Conservation (phyloP, 1,284 basidiomycete genomes). For the Rhodotorula glutinis region DNA sequence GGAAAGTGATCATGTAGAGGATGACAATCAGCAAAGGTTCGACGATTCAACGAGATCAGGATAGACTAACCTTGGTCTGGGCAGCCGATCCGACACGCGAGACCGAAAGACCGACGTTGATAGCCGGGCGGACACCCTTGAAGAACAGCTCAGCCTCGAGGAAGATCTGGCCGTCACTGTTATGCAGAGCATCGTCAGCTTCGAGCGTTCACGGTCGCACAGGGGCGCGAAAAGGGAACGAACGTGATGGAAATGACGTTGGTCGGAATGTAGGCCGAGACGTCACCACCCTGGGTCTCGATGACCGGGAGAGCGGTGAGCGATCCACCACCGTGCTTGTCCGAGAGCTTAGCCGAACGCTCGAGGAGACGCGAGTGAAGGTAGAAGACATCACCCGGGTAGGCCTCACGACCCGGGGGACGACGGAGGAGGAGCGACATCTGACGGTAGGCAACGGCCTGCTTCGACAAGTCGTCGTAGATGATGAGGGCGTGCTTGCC, state of each 20-base stretch:
- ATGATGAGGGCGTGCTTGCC: constrained; percentile 91
- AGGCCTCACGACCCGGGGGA: constrained; percentile 99
- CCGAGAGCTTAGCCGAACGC: constrained; percentile 99
- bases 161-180: constrained; percentile 91
- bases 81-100: constrained; percentile 99
- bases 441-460: constrained; percentile 99
- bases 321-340: constrained; percentile 95
- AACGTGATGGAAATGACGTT: constrained; percentile 89
- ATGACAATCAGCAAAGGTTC: constrained; percentile 16
- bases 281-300: constrained; percentile 99
- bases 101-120: constrained; percentile 99
- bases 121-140: constrained; percentile 58
- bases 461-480: constrained; percentile 99
- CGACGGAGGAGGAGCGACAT: constrained; percentile 99
- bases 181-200: not conserved
- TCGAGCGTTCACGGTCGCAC: not conserved
- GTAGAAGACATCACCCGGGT: constrained; percentile 89
- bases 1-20: constrained; percentile 52
- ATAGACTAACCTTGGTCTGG: constrained; percentile 71
- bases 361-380: constrained; percentile 99
- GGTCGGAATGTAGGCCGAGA: constrained; percentile 85
- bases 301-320: constrained; percentile 98
- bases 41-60: not conserved
- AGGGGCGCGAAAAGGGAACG: not conserved
- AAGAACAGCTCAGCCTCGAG: constrained; percentile 78